These are phyloP conservation scores for Hypomontagnella submonticulosa DNA, from an alignment of 495 filamentous ascomycete genomes.

Conservation along the genomic window DNA sequence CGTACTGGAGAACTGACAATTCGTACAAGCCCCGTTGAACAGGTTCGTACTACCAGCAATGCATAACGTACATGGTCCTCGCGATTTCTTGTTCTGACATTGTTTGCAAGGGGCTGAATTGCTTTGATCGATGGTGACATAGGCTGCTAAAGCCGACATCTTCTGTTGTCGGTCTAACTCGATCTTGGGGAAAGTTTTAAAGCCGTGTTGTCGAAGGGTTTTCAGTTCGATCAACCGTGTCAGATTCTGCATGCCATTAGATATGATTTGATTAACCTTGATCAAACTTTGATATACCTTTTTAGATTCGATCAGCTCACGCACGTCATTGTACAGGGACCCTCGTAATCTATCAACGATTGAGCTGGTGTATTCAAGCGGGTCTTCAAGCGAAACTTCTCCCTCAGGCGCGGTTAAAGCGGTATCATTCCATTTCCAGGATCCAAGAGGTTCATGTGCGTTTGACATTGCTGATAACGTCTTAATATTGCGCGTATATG, in stretches of 20 bases:
- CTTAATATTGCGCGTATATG: too few species aligned
- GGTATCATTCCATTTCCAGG: too few species aligned
- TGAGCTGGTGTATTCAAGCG: too few species aligned
- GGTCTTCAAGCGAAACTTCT: too few species aligned
- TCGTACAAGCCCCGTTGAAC: conserved; percentile 16
- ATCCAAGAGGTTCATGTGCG: too few species aligned
- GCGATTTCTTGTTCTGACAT: conserved; percentile 7
- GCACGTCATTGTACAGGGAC: neutral
- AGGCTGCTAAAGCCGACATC: conserved; percentile 13
- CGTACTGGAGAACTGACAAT: conserved; percentile 22
- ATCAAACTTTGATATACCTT: conserved; percentile 5
- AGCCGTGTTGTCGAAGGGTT: conserved; percentile 1
- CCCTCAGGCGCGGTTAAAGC: too few species aligned
- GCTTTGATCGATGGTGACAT: neutral
- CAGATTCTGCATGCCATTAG: neutral
- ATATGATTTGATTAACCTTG: neutral
- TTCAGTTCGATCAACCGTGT: conserved; percentile 9
- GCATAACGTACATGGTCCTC: conserved; percentile 10
- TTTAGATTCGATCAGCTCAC: neutral
- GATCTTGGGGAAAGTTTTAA: neutral
- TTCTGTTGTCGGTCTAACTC: conserved; percentile 11
- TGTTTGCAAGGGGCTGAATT: conserved; percentile 5
- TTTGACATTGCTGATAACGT: too few species aligned
- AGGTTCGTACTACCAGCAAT: neutral
- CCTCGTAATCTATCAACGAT: conserved; percentile 5